Conservation (phyloP, 805 yeast species). For the Candida xiaguanensis region DNA sequence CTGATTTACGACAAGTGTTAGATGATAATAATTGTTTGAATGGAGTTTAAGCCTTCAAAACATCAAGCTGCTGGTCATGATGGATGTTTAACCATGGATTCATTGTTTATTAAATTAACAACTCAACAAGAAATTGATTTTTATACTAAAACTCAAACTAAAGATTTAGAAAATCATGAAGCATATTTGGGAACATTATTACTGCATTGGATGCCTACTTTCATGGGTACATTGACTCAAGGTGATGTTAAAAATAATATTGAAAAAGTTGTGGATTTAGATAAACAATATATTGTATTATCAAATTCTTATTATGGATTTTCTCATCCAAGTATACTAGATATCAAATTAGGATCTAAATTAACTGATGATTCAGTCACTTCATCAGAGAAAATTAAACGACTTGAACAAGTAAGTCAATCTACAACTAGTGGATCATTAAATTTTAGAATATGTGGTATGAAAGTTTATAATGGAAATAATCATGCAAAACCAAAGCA, state of each 20-base stretch:
- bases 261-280: conserved; percentile 7
- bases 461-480: conserved; percentile 48
- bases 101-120: conserved; percentile 71
- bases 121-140: conserved; percentile 68
- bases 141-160: conserved; percentile 43
- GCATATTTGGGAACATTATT: conserved; percentile 29
- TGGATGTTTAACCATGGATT: conserved; percentile 57
- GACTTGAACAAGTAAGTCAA: conserved; percentile 62
- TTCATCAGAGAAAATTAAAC: conserved; percentile 49
- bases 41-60: conserved; percentile 11
- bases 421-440: conserved; percentile 79
- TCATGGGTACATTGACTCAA: conserved; percentile 54
- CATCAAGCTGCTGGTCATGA: conserved; percentile 94
- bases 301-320: conserved; percentile 66
- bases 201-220: conserved; percentile 60
- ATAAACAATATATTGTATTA: conserved; percentile 53
- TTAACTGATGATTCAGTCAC: conserved; percentile 63
- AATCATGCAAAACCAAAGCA: conserved; percentile 13
- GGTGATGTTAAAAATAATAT: conserved; percentile 24
- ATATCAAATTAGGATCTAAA: conserved; percentile 74
- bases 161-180: conserved; percentile 17
- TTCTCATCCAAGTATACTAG: conserved; percentile 67
- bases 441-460: conserved; percentile 81
- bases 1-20: not conserved
- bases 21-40: not conserved